Conservation (phyloP, 768 basidiomycete species). For the Kwoniella europaea region DNA sequence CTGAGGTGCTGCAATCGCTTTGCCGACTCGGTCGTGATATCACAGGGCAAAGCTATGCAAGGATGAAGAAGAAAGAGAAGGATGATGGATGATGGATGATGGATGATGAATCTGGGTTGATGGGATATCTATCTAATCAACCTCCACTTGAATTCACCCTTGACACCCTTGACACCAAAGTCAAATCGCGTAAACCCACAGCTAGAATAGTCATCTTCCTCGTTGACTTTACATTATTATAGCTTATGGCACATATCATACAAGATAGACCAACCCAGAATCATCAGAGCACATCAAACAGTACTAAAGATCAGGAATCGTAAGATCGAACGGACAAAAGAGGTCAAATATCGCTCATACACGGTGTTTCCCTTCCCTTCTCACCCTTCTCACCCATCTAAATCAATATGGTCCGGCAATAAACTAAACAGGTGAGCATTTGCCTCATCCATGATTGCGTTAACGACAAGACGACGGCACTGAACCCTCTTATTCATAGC, state of each 20-base stretch:
- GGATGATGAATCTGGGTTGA: neutral
- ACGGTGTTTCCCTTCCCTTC: neutral
- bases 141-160: too few relatives aligned
- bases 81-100: conserved; percentile 6
- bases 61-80: neutral
- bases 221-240: neutral
- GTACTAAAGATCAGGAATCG: neutral
- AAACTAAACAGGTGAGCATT: neutral
- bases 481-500: too few relatives aligned
- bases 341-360: neutral
- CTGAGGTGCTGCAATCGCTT: neutral
- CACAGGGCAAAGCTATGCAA: neutral
- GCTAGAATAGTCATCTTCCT: neutral
- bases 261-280: neutral
- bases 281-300: neutral
- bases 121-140: neutral
- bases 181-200: neutral
- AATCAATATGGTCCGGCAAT: neutral
- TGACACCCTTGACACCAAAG: neutral
- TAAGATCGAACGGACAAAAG: neutral
- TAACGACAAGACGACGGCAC: too few relatives aligned
- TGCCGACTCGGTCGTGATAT: neutral
- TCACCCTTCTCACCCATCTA: neutral
- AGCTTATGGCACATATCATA: neutral
- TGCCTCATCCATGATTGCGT: too few relatives aligned